Base-by-base conservation (phyloP, 1,284 basidiomycete species). In the Ganoderma lucidum region DNA sequence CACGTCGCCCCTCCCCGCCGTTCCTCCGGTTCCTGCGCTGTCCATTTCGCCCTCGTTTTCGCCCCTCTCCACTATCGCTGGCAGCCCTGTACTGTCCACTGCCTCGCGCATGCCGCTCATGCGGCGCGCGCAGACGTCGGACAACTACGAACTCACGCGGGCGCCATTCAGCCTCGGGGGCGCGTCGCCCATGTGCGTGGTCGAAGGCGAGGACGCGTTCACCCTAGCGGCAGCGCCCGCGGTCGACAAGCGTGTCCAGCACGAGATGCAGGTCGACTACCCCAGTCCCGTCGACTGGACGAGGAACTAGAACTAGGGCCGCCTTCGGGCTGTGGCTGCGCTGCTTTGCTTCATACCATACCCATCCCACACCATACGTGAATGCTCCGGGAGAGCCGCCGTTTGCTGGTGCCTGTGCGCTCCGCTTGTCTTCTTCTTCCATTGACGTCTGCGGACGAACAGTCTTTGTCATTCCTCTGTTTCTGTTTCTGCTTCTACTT, bases 201-300 rank as follows among this genome's bases (percentile, higher is more conserved):
- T 41, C 39, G 68, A 72, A 23, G 66, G 64, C 35, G 74, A 74
- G 48, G 73, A 75, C 61, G 45, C 66, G 62, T 68, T 65, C 63
- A 62, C 68, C 9, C 12, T 28, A 2, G 67, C 65, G 15, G 62
- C 62, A 23, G 67, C 55, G 2, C 64, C 67, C 8, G 39, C 71
- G 41, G 65, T 68, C 32, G 66, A 63, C 19, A 66, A 68, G 59
- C 62, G 64, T 32, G 23, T 30, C 10, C 69, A 66, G 59, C 66
- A 70, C 59, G 71, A 59, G 28, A 73, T 72, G 75, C 71, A 75
- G 66, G 70, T 74, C 37, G 76, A 79, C 70, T 78, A 78, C 63
- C 75, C 77, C 23, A 77, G 75, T 65, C 76, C 78, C 6, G 70
- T 78, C 39, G 71, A 70, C 19, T 73, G 75, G 72, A n/a, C 45